Evolutionary conservation across 352 stramenopile species (phyloP).

Genomic region (Aphanomyces euteiches): DNA sequence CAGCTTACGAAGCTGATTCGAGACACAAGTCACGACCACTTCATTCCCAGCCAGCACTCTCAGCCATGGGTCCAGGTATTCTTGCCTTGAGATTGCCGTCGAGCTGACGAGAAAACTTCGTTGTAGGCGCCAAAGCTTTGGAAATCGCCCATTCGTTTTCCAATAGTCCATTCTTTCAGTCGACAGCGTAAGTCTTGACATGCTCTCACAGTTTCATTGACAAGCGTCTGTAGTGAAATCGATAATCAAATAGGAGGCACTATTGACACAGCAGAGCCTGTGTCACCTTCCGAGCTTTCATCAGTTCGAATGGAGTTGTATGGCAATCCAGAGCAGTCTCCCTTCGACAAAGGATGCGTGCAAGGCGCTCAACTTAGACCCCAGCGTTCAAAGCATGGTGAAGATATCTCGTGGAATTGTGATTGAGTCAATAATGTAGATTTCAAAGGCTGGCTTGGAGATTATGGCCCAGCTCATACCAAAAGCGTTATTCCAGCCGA

Average conservation of each 20-base stretch:
- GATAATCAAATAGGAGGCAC: slow-evolving; percentile 6
- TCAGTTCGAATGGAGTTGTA: slow-evolving; percentile 47
- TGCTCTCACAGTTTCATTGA: not conserved
- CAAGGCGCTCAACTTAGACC: too few relatives aligned
- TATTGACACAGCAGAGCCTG: not conserved
- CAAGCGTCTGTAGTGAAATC: not conserved
- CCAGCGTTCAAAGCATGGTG: not conserved
- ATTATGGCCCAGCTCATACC: slow-evolving; percentile 69
- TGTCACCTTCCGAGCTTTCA: not conserved
- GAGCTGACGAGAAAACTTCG: not conserved
- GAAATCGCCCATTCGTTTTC: slow-evolving; percentile 84
- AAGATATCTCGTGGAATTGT: not conserved
- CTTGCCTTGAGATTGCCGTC: not conserved
- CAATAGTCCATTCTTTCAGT: slow-evolving; percentile 67
- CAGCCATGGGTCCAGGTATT: slow-evolving; percentile 56
- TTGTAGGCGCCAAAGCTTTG: slow-evolving; percentile 57
- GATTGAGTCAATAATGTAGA: slow-evolving; percentile 32
- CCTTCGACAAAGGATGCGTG: slow-evolving; percentile 16
- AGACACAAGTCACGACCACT: not conserved
- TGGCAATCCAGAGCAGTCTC: slow-evolving; percentile 38
- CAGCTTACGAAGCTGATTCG: slow-evolving; percentile 49
- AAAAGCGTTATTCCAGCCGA: slow-evolving; percentile 60
- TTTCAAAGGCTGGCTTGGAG: slow-evolving; percentile 70
- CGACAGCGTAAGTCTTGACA: slow-evolving; percentile 37
- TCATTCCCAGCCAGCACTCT: slow-evolving; percentile 34